Base-by-base conservation (phyloP, 371 early-diverging fungal species). In the Actinomortierella wolfii region DNA sequence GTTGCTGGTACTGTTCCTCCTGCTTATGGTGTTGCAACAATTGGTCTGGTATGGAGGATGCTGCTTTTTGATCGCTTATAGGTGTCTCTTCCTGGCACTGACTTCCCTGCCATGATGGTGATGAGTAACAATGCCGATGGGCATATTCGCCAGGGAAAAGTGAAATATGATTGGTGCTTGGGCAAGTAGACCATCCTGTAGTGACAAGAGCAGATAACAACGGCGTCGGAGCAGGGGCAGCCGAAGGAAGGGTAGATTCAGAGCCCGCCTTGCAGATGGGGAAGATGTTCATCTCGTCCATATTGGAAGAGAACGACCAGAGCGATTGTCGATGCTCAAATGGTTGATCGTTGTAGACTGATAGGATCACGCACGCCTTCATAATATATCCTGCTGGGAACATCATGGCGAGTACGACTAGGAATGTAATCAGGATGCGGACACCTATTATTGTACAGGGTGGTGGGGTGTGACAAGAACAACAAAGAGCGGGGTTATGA, bases 341-440 rank as follows among this genome's bases (percentile, higher is more conserved):
- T 67, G 59, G 52, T 68, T 74, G 21, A 73, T 66, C 43, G 62
- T 40, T 39, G 76, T 57, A 59, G 1, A 77, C 77, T 0, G 83
- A 81, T 45, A 84, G 76, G 40, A 81, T 70, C 9, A 83, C 78
- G 39, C 80, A 76, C 21, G 67, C 51, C 54, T 85, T 85, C 86
- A 85, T 85, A 23, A 85, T 45, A 28, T 77, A 77, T 23, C 82
- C 81, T 62, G 69, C 63, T 15, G 65, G 64, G 23, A 56, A 63
- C 14, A 79, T 59, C 57, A 78, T 25, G 23, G 68, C 54, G 17
- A 79, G 49, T 1, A 79, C 67, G 13, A 79, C 52, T 1, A 78
- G 48, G 0, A 68, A 58, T 11, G 82, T 82, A 46, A 74, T 65
- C 6, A 69, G 53, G 29, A 76, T 47, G 23, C 76, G 65, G 21